Evolutionary conservation across 352 stramenopile species (phyloP), one percentile per base, ranked within the genome.

Genomic region (Pythium scleroteichum): DNA sequence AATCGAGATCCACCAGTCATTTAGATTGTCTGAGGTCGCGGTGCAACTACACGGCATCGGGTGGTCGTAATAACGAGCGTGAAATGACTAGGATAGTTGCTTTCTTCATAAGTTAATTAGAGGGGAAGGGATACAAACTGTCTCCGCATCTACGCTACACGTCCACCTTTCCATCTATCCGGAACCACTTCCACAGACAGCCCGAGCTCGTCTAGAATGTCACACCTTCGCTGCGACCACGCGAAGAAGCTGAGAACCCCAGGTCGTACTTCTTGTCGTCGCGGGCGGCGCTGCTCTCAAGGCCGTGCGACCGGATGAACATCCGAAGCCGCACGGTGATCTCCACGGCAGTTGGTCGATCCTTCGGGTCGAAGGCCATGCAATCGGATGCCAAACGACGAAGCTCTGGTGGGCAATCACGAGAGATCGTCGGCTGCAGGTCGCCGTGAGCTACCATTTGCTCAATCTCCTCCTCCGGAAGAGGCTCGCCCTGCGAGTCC

Each of bases 271-370:
- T 54, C 39, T 38, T 52, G 13, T 53, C 42, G 32, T 65, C 50
- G 16, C 41, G 51, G 38, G 35, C 41, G 38, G 42, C 19, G n/a
- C 51, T 24, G n/a, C 27, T 52, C 17, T 67, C 60, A n/a, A 67
- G 46, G 20, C 60, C 60, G 39, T 58, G 49, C 44, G 52, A 58
- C 17, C 60, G 60, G 29, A 67, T 61, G 52, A 67, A 67, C 27
- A 48, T 53, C 7, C 60, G 60, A 35, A 67, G 22, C 32, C 60
- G 52, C 42, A 62, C 53, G 0, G 53, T 58, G 46, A 67, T 62
- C 27, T 53, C 60, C 24, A 67, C 45, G 10, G 60, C 60, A 2
- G 33, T 61, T 16, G 61, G 61, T 19, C 61, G 53, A 4, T 62
- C 44, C 29, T 55, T 54, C 13, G 61, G 61, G 20, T 63, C 48